Evolutionary conservation across 1,139 yeast genomes (phyloP), one percentile per base, ranked within the genome.

Genomic region (Nakaseomyces bracarensis): DNA sequence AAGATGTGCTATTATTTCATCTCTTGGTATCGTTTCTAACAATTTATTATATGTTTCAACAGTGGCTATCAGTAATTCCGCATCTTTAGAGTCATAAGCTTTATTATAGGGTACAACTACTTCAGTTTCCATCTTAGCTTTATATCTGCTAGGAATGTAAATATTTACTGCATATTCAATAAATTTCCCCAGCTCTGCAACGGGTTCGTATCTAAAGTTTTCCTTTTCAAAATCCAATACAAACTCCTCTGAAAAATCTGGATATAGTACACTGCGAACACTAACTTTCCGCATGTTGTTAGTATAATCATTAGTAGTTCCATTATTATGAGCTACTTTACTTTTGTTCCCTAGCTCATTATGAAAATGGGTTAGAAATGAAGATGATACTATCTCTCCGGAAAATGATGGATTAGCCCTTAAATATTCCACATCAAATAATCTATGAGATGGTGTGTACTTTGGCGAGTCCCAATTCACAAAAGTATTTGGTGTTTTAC

Each of bases 111-210:
- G 60, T 15, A 75, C 71, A 36, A 74, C 63, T 10, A 77, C 64
- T 43, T 76, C 69, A 25, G 65, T 63, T 16, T 74, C 51, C 61
- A 69, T 53, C 43, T 57, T 42, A 38, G 57, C 16, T 62, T 71
- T 57, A 58, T 76, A 51, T 57, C 58, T 57, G 26, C 60, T 55
- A 0, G 80, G 79, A 19, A 77, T 63, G 49, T 67, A 75, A 3
- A 65, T 54, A 16, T 58, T 38, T 0, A 77, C 69, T 11, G 69
- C 61, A 38, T 72, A 54, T 46, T 74, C 79, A 70, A 79, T 74
- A n/a, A 67, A 54, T 42, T 69, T 74, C 18, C 82, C 83, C 39
- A 86, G 72, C 55, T 87, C 96, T 38, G 70, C 72, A 49, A 82
- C 66, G 3, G 95, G 91, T 53, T 83, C 79, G 36, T 46, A 81